Evolutionary conservation across 2,329 filamentous ascomycete genomes (phyloP).

Genomic region (Xylaria sp.): DNA sequence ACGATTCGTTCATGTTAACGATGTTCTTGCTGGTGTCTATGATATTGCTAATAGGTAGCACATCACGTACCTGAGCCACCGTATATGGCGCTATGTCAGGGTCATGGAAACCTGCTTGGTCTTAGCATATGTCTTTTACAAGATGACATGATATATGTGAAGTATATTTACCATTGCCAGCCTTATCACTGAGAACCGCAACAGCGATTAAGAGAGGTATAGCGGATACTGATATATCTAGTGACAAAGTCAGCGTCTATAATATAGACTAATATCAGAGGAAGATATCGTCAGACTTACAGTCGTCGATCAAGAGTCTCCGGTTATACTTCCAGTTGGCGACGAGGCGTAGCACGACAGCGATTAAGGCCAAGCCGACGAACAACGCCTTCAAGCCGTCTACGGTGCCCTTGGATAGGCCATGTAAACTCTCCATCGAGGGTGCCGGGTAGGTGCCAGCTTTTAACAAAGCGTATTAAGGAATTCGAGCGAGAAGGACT

Average conservation of each 20-base stretch:
- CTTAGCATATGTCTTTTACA: slow-evolving; percentile 18
- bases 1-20: neutral
- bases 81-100: slow-evolving; percentile 15
- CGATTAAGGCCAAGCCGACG: slow-evolving; percentile 23
- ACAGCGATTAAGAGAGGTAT: slow-evolving; percentile 34
- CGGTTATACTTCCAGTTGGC: slow-evolving; percentile 37
- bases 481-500: slow-evolving; percentile 4
- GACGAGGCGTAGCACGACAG: slow-evolving; percentile 32
- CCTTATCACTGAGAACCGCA: slow-evolving; percentile 26
- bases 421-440: slow-evolving; percentile 21
- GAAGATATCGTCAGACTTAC: slow-evolving; percentile 21
- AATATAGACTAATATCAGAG: neutral
- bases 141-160: neutral
- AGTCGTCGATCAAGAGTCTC: slow-evolving; percentile 36
- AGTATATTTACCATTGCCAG: slow-evolving; percentile 34
- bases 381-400: slow-evolving; percentile 35
- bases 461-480: neutral
- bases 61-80: slow-evolving; percentile 32
- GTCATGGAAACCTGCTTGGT: slow-evolving; percentile 34
- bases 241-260: neutral
- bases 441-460: neutral
- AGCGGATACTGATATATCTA: slow-evolving; percentile 36
- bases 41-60: neutral
- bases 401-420: slow-evolving; percentile 22
- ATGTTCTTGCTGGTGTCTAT: neutral